These are phyloP conservation scores for Phaeosphaeria sp. DNA, from an alignment of 2,329 filamentous ascomycete genomes.

Conservation along the genomic window DNA sequence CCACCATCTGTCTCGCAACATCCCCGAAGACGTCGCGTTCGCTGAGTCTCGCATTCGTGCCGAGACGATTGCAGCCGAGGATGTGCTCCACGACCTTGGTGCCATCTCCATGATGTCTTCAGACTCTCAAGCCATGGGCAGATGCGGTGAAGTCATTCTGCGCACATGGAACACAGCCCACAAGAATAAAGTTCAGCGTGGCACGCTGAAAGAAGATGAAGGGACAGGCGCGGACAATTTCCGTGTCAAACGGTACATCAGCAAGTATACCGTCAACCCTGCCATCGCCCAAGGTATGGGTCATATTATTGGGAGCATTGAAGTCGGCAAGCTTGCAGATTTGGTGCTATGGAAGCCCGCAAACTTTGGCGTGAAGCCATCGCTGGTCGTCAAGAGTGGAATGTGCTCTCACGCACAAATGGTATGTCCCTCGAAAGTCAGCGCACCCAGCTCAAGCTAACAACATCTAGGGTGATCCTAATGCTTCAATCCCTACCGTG, in stretches of 20 bases:
- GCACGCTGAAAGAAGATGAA: conserved; percentile 76
- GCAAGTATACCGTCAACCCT: conserved; percentile 96
- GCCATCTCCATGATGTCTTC: conserved; percentile 98
- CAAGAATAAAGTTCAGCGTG: conserved; percentile 92
- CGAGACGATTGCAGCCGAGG: conserved; percentile 95
- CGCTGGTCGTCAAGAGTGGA: conserved; percentile 82
- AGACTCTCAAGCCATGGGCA: conserved; percentile 95
- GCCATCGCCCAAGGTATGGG: conserved; percentile 89
- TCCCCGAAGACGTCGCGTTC: conserved; percentile 94
- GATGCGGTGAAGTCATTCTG: conserved; percentile 90
- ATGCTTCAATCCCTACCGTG: conserved; percentile 76
- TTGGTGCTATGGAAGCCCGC: conserved; percentile 85
- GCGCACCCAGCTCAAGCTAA: conserved; percentile 3
- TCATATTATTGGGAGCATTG: conserved; percentile 84
- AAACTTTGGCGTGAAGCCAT: conserved; percentile 88
- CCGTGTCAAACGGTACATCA: conserved; percentile 88
- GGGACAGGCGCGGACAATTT: conserved; percentile 86
- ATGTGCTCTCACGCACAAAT: conserved; percentile 84
- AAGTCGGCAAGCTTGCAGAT: conserved; percentile 89
- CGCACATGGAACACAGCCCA: conserved; percentile 97
- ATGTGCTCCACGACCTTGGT: conserved; percentile 91
- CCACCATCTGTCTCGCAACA: conserved; percentile 90
- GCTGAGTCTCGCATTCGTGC: conserved; percentile 93
- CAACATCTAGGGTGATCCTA: conserved; percentile 54
- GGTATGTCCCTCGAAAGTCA: conserved; percentile 57